These are phyloP conservation scores for Alternaria arborescens DNA, from an alignment of 2,329 filamentous ascomycete genomes.

Conservation along the genomic window DNA sequence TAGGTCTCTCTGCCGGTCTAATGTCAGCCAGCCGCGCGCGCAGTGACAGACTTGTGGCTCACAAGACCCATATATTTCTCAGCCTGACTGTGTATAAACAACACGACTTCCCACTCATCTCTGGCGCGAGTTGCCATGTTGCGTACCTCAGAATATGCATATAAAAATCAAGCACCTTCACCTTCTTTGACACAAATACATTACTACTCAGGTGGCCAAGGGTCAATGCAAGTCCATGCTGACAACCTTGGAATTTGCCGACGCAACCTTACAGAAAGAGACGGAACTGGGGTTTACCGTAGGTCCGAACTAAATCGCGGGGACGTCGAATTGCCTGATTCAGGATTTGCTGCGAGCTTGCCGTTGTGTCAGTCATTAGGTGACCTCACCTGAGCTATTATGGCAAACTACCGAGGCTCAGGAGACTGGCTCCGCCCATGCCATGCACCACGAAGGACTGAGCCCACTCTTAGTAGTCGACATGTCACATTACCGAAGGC, in stretches of 20 bases:
- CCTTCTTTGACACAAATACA: background rate
- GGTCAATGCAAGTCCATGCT: background rate
- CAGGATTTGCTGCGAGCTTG: background rate
- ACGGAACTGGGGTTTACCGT: background rate
- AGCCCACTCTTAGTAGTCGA: background rate
- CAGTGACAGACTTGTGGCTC: background rate
- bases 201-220: background rate
- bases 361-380: background rate
- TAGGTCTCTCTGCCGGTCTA: background rate
- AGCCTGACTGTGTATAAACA: background rate
- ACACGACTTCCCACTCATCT: background rate
- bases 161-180: background rate
- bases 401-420: constrained; percentile 1
- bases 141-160: background rate
- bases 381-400: background rate
- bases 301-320: too few species aligned
- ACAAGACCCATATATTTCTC: background rate
- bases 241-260: background rate
- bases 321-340: background rate
- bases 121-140: background rate
- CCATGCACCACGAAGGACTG: background rate
- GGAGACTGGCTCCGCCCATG: background rate
- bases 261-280: background rate
- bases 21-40: background rate
- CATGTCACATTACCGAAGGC: background rate